Percentiles rank a stretch among this genome's conserved stretches.
phyloP scores from a whole-genome alignment of 768 basidiomycete genomes.

The Suillus clintonianus region DNA sequence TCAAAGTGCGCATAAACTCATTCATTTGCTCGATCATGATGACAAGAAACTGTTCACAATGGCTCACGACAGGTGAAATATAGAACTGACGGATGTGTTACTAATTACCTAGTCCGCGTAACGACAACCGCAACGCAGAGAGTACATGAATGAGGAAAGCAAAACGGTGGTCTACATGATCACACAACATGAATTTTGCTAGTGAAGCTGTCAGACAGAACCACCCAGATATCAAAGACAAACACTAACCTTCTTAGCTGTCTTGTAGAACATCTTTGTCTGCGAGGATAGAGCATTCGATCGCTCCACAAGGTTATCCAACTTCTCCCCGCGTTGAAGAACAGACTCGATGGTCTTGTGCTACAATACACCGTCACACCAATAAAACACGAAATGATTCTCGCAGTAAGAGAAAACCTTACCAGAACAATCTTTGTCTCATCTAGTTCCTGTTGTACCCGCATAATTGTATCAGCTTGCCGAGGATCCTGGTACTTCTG shows the following conservation, averaged over 20 bases:
- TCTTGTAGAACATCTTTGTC: conserved; percentile 99
- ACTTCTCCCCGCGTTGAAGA: conserved; percentile 92
- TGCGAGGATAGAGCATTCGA: conserved; percentile 86
- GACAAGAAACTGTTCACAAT: neutral
- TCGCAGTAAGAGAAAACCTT: conserved; percentile 30
- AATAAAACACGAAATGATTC: neutral
- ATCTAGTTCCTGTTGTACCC: conserved; percentile 95
- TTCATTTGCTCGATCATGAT: neutral
- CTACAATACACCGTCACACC: conserved; percentile 40
- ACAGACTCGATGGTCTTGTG: conserved; percentile 99
- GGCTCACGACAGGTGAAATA: neutral
- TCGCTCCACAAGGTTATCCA: conserved; percentile 93
- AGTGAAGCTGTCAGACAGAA: conserved; percentile 15
- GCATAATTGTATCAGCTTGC: conserved; percentile 98
- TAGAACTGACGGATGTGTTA: neutral
- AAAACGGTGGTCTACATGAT: conserved; percentile 59
- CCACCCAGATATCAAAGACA: neutral
- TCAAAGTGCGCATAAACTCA: neutral
- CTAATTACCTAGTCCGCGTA: neutral
- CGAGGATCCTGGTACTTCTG: conserved; percentile 95
- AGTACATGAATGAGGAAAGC: conserved; percentile 12
- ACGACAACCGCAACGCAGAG: conserved; percentile 4
- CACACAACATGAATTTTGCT: conserved; percentile 97
- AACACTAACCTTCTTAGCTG: conserved; percentile 88
- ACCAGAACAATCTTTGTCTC: conserved; percentile 99